These are phyloP conservation scores for Penicillium malachiteum DNA, from an alignment of 495 filamentous ascomycete genomes.

Conservation along the genomic window DNA sequence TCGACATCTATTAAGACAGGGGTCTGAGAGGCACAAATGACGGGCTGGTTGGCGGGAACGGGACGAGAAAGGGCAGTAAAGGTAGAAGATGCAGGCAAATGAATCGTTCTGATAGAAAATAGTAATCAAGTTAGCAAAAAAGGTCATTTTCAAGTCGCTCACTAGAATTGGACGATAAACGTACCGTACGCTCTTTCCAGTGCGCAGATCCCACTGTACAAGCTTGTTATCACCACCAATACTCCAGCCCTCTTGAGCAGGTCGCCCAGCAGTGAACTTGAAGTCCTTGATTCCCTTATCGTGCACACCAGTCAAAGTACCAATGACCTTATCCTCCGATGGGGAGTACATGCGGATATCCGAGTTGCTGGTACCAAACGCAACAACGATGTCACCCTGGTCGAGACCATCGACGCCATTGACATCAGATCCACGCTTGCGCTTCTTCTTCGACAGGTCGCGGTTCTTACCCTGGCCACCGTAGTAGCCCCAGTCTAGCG, in stretches of 20 bases:
- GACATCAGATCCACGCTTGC: slow-evolving; percentile 49
- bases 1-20: slow-evolving; percentile 52
- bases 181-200: slow-evolving; percentile 48
- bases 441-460: slow-evolving; percentile 55
- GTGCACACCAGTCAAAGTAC: slow-evolving; percentile 51
- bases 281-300: slow-evolving; percentile 56
- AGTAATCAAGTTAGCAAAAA: slow-evolving; percentile 3
- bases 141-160: too few species aligned
- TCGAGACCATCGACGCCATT: slow-evolving; percentile 42
- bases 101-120: slow-evolving; percentile 38
- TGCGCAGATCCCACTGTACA: slow-evolving; percentile 58
- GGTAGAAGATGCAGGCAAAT: slow-evolving; percentile 44
- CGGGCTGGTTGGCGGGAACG: slow-evolving; percentile 40
- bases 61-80: slow-evolving; percentile 42
- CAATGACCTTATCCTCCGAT: slow-evolving; percentile 49
- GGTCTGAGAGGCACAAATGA: slow-evolving; percentile 58
- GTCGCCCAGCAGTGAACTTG: slow-evolving; percentile 49
- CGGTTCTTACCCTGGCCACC: slow-evolving; percentile 31
- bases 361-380: slow-evolving; percentile 54
- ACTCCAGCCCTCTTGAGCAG: slow-evolving; percentile 55
- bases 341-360: slow-evolving; percentile 56
- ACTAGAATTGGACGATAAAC: slow-evolving; percentile 3
- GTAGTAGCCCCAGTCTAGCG: slow-evolving; percentile 59
- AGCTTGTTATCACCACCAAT: slow-evolving; percentile 59
- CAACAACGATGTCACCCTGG: slow-evolving; percentile 48